Conservation (phyloP, 208 protist genomes). For the Trypanosomatidae sp. region DNA sequence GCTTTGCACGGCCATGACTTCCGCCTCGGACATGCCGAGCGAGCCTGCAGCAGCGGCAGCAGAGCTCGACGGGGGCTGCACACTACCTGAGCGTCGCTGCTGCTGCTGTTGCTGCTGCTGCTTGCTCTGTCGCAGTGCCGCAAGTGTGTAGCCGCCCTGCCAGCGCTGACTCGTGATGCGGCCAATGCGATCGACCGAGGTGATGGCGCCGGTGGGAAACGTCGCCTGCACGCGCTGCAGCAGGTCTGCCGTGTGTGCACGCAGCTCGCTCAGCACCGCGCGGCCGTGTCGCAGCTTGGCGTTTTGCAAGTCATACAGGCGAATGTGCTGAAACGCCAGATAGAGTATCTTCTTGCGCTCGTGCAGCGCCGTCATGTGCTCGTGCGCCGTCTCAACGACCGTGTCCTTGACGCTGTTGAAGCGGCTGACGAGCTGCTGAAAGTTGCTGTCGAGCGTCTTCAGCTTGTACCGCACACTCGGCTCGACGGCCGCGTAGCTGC, state of each 20-base stretch:
- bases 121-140: conserved; percentile 45
- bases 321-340: conserved; percentile 88
- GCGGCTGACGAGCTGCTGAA: conserved; percentile 76
- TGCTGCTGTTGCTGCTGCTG: conserved; percentile 1
- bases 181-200: conserved; percentile 76
- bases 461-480: conserved; percentile 81
- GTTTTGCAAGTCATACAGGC: conserved; percentile 83
- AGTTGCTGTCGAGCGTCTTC: conserved; percentile 82
- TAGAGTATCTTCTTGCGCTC: conserved; percentile 86
- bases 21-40: conserved; percentile 15
- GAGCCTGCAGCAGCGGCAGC: not conserved
- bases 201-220: conserved; percentile 62
- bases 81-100: conserved; percentile 1
- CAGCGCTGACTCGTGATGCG: conserved; percentile 73
- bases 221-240: conserved; percentile 50
- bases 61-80: not conserved
- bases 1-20: conserved; percentile 42
- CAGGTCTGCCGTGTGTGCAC: conserved; percentile 37
- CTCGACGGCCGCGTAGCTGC: conserved; percentile 63
- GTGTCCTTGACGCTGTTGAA: conserved; percentile 80
- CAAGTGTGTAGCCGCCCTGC: conserved; percentile 75
- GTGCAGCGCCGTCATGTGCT: conserved; percentile 77
- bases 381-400: conserved; percentile 68
- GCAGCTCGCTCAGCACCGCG: conserved; percentile 60
- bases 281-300: conserved; percentile 62